Conservation (phyloP, 139 green algal species). For the Haematococcus lacustris region DNA sequence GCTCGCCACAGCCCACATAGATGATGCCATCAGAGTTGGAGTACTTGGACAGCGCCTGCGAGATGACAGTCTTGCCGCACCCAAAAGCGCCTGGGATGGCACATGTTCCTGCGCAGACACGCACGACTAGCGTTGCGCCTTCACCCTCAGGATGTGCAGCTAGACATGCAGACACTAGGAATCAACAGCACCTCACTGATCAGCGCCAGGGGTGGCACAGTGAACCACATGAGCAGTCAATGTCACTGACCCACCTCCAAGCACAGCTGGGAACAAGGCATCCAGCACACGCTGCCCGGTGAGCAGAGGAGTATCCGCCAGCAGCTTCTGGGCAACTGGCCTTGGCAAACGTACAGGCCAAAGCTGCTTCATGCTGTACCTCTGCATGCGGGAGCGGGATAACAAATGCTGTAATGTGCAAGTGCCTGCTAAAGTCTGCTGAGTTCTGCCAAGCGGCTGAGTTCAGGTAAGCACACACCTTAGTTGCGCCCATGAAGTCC, state of each 20-base stretch:
- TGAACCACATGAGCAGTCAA: too few species aligned
- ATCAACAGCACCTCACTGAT: too few species aligned
- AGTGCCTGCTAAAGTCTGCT: too few species aligned
- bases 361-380: conserved; percentile 93
- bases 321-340: conserved; percentile 89
- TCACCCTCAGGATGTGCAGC: too few species aligned
- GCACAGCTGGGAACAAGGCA: conserved; percentile 93
- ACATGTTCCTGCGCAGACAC: conserved; percentile 71
- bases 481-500: conserved; percentile 91
- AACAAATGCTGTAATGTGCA: too few species aligned
- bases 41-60: conserved; percentile 96
- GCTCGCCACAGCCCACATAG: conserved; percentile 97
- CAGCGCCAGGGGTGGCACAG: too few species aligned
- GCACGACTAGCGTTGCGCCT: too few species aligned
- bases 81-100: conserved; percentile 97
- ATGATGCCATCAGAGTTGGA: conserved; percentile 98
- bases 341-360: conserved; percentile 93
- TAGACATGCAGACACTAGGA: too few species aligned
- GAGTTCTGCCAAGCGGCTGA: too few species aligned
- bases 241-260: too few species aligned
- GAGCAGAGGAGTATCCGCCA: conserved; percentile 93
- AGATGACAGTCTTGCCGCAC: conserved; percentile 99
- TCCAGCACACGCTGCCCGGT: conserved; percentile 97
- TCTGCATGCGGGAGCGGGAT: conserved; percentile 26
- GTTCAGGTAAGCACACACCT: too few species aligned